These are phyloP conservation scores for Botrytis deweyae DNA, from an alignment of 2,329 filamentous ascomycete genomes.

Conservation along the genomic window DNA sequence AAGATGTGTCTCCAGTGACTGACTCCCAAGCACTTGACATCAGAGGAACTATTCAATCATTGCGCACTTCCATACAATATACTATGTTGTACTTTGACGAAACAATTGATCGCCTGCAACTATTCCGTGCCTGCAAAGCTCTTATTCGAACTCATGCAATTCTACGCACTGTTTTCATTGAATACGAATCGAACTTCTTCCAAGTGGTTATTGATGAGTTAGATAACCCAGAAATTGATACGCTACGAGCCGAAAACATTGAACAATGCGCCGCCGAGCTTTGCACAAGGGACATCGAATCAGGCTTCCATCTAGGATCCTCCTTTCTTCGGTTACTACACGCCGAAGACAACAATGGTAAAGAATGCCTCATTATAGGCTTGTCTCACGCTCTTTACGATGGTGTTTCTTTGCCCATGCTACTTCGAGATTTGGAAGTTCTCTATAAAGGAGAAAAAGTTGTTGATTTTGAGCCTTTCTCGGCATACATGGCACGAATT, in stretches of 20 bases:
- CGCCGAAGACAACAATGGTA: conserved; percentile 29
- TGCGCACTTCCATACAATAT: conserved; percentile 43
- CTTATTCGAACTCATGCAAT: conserved; percentile 41
- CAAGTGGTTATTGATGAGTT: conserved; percentile 42
- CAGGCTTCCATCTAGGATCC: conserved; percentile 42
- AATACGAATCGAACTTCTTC: conserved; percentile 40
- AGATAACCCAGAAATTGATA: conserved; percentile 34
- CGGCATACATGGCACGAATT: conserved; percentile 40
- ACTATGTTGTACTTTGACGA: conserved; percentile 40
- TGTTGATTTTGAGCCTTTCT: conserved; percentile 41
- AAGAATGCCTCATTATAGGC: conserved; percentile 43
- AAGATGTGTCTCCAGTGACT: conserved; percentile 43
- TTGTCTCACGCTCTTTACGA: conserved; percentile 61
- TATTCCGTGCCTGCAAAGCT: conserved; percentile 37
- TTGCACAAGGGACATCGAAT: conserved; percentile 41
- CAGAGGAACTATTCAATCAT: conserved; percentile 38
- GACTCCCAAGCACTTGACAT: conserved; percentile 45
- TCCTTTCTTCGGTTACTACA: conserved; percentile 40
- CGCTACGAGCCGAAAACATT: conserved; percentile 34
- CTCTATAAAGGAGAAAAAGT: conserved; percentile 41
- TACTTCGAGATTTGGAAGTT: conserved; percentile 29
- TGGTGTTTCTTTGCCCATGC: conserved; percentile 56
- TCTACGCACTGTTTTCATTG: conserved; percentile 42
- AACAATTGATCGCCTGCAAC: conserved; percentile 33
- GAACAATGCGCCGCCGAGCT: conserved; percentile 38